Base-by-base conservation (phyloP, 2,329 filamentous ascomycete genomes). In the Cercospora berteroae region DNA sequence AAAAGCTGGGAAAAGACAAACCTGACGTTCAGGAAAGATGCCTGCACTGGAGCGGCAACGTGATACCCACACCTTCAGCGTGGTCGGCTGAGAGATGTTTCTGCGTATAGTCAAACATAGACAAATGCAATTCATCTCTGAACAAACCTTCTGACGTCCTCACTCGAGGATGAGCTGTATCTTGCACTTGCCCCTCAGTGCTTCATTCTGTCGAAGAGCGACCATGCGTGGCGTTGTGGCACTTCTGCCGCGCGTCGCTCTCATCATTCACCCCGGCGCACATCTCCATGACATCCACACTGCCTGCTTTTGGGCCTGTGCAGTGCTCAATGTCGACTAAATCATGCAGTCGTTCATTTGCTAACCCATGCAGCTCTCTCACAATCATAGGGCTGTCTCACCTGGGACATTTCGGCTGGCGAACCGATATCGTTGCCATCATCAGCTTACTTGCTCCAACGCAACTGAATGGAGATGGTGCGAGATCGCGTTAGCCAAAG, bases 21-120 rank as follows among this genome's bases (percentile, higher is more conserved):
- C 61, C 60, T 63, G 71, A 67, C 65, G 64, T 66, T 61, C 52
- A 55, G 57, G 60, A 57, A 66, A 59, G 50, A 63, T 66, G 64
- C 64, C 60, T 63, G 65, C 59, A 31, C 58, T 60, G 61, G 52
- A 64, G 68, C 64, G 69, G 66, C 65, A 42, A 50, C 59, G 70
- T 67, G 69, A 74, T 74, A 76, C 72, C 60, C 71, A 75, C 31
- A 60, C 60, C 66, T 71, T 74, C 80, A 83, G 82, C 82, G 81
- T 84, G 82, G 82, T 83, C 79, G 55, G 82, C 82, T 83, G 82
- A 82, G 82, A 81, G 81, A 81, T 82, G 79, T 74, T 67, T 74
- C 72, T 72, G 71, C 71, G 79, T 77, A 65, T 71, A 72, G 77
- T 80, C 79, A 27, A 27, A 6, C 71, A 74, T 76, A 76, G 78